Conservation (phyloP, 768 basidiomycete species). For the Russula virescens region DNA sequence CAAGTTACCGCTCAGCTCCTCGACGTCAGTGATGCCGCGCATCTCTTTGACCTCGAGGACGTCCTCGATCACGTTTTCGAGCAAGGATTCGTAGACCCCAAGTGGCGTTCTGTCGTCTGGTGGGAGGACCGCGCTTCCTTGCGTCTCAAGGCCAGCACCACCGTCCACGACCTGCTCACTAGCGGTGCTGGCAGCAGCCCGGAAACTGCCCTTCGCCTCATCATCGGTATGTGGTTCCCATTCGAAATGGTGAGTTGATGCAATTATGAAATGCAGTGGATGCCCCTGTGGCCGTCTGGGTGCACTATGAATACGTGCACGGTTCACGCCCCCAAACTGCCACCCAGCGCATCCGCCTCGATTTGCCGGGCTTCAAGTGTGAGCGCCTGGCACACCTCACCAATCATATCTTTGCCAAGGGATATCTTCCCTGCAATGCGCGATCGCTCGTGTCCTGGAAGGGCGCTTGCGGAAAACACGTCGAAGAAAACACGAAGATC, state of each 20-base stretch:
- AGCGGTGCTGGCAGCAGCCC: slow-evolving; percentile 40
- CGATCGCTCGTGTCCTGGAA: slow-evolving; percentile 41
- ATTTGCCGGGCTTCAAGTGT: slow-evolving; percentile 29
- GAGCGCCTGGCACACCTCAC: slow-evolving; percentile 43
- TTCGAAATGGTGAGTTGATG: background rate
- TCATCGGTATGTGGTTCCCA: slow-evolving; percentile 36
- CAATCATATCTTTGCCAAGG: slow-evolving; percentile 41
- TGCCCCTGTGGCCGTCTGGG: slow-evolving; percentile 38
- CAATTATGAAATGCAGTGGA: slow-evolving; percentile 33
- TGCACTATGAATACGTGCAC: slow-evolving; percentile 39
- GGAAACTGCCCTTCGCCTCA: slow-evolving; percentile 40
- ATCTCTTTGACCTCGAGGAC: slow-evolving; percentile 42
- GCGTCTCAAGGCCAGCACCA: slow-evolving; percentile 34
- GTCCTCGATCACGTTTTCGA: slow-evolving; percentile 42
- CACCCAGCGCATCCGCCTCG: slow-evolving; percentile 42
- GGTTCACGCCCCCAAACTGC: slow-evolving; percentile 31
- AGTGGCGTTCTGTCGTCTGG: slow-evolving; percentile 38
- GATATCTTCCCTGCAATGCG: slow-evolving; percentile 34
- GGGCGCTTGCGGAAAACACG: slow-evolving; percentile 32
- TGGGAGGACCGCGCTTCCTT: slow-evolving; percentile 40
- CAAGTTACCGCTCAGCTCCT: slow-evolving; percentile 43
- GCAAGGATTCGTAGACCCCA: slow-evolving; percentile 43
- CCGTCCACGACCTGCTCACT: slow-evolving; percentile 34
- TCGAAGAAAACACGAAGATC: slow-evolving; percentile 30
- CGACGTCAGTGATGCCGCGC: slow-evolving; percentile 39